Percentiles rank a stretch among this genome's conserved stretches.
Conservation (phyloP, 139 green algal species). For the Ostreobium quekettii region DNA sequence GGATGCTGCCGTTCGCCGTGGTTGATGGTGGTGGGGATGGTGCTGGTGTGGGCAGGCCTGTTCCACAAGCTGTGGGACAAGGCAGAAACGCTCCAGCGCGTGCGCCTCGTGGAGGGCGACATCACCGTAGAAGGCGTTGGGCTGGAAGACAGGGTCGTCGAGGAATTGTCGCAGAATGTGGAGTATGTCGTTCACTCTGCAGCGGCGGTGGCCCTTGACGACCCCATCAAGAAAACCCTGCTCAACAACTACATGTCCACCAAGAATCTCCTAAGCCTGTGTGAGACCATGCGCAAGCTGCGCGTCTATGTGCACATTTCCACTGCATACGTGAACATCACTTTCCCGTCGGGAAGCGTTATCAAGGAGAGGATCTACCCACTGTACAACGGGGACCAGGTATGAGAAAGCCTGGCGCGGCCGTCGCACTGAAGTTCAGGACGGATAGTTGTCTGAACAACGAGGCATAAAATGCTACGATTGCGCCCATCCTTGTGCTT, state of each 20-base stretch:
- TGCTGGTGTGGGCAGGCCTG: no score
- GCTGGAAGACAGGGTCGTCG: conserved; percentile 6
- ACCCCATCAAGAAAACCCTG: conserved; percentile 39
- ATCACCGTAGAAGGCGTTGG: background rate
- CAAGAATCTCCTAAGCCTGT: conserved; percentile 17
- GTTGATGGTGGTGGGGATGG: no score
- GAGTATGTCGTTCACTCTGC: conserved; percentile 37
- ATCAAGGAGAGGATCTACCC: conserved; percentile 37
- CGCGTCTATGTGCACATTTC: conserved; percentile 32
- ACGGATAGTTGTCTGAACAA: no score
- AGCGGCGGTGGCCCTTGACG: conserved; percentile 40
- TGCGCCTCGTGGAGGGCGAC: conserved; percentile 2
- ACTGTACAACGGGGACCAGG: conserved; percentile 35
- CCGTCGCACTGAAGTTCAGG: no score
- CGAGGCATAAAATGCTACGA: no score
- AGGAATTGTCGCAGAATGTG: conserved; percentile 8
- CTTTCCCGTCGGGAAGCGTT: conserved; percentile 20
- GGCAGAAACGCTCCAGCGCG: background rate
- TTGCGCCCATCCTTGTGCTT: no score
- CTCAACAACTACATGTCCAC: conserved; percentile 38
- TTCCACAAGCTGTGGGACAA: conserved; percentile 9
- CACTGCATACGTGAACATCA: conserved; percentile 37
- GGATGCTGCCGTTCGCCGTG: no score
- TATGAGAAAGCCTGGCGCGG: no score
- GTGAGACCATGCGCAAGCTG: conserved; percentile 15